Evolutionary conservation across 192 early-diverging fungal genomes (phyloP).

Genomic region (Mortierella antarctica): DNA sequence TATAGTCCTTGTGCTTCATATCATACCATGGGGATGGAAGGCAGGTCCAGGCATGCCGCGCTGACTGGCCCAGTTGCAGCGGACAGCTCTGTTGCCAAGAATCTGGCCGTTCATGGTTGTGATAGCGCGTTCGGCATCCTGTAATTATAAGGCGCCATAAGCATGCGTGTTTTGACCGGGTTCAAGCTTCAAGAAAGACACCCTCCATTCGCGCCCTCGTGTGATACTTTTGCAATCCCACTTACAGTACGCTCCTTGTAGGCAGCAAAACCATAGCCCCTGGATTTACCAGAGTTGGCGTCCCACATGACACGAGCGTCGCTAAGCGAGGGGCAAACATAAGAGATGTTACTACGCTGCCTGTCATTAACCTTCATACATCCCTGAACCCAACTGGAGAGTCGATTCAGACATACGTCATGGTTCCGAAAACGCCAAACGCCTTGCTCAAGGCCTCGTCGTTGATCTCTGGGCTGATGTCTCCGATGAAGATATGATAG

Average conservation of each 20-base stretch:
- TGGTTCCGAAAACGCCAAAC: conserved; percentile 75
- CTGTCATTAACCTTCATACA: too few species aligned
- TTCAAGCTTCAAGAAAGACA: conserved; percentile 1
- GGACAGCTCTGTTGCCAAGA: conserved; percentile 85
- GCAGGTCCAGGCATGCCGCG: conserved; percentile 68
- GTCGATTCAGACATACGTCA: conserved; percentile 70
- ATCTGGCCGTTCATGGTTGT: conserved; percentile 81
- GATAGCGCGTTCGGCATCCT: conserved; percentile 90
- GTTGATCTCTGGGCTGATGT: conserved; percentile 90
- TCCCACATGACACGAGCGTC: conserved; percentile 98
- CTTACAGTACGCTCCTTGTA: conserved; percentile 81
- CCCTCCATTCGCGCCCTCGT: not conserved
- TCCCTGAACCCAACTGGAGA: not conserved
- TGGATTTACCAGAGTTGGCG: conserved; percentile 84
- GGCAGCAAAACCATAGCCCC: conserved; percentile 93
- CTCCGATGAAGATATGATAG: conserved; percentile 93
- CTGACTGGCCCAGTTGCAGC: conserved; percentile 96
- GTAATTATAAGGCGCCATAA: not conserved
- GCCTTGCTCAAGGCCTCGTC: conserved; percentile 83
- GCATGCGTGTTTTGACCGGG: not conserved
- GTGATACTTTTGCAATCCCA: not conserved
- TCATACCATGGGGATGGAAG: conserved; percentile 41
- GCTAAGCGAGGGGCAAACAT: conserved; percentile 49
- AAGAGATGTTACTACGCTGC: too few species aligned
- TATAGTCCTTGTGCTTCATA: not conserved